These are phyloP conservation scores for Penicillium silybi DNA, from an alignment of 495 filamentous ascomycete genomes.

Conservation along the genomic window DNA sequence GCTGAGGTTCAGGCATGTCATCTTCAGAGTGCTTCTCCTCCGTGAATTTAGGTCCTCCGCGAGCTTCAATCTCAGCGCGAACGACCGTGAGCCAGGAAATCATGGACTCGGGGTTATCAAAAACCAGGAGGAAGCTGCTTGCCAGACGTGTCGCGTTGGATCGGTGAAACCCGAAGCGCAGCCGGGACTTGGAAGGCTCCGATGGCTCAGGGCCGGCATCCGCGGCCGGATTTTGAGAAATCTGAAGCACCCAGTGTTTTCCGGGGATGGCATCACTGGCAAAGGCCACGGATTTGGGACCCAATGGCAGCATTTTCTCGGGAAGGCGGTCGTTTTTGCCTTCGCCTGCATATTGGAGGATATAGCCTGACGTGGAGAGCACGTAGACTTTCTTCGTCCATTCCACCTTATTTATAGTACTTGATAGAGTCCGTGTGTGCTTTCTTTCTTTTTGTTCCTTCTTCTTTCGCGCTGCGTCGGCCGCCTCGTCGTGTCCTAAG, in stretches of 20 bases:
- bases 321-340: slow-evolving; percentile 78
- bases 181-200: slow-evolving; percentile 56
- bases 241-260: slow-evolving; percentile 86
- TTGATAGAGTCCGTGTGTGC: slow-evolving; percentile 51
- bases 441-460: slow-evolving; percentile 44
- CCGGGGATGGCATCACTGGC: slow-evolving; percentile 91
- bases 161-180: slow-evolving; percentile 65
- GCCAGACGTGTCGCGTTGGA: slow-evolving; percentile 58
- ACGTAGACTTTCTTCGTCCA: slow-evolving; percentile 84
- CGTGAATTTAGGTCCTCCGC: slow-evolving; percentile 63
- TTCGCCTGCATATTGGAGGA: slow-evolving; percentile 82
- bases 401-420: slow-evolving; percentile 60
- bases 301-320: slow-evolving; percentile 81
- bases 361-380: slow-evolving; percentile 73
- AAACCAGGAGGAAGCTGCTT: slow-evolving; percentile 71
- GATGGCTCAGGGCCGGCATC: slow-evolving; percentile 49
- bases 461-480: slow-evolving; percentile 28
- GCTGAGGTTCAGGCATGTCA: slow-evolving; percentile 29
- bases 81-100: slow-evolving; percentile 69
- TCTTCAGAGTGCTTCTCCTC: slow-evolving; percentile 46
- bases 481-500: slow-evolving; percentile 9
- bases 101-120: slow-evolving; percentile 79
- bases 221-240: slow-evolving; percentile 68
- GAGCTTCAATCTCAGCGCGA: slow-evolving; percentile 62
- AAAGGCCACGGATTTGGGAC: slow-evolving; percentile 85